Conservation (phyloP, 352 stramenopile genomes). For the Aphanomyces invadans region DNA sequence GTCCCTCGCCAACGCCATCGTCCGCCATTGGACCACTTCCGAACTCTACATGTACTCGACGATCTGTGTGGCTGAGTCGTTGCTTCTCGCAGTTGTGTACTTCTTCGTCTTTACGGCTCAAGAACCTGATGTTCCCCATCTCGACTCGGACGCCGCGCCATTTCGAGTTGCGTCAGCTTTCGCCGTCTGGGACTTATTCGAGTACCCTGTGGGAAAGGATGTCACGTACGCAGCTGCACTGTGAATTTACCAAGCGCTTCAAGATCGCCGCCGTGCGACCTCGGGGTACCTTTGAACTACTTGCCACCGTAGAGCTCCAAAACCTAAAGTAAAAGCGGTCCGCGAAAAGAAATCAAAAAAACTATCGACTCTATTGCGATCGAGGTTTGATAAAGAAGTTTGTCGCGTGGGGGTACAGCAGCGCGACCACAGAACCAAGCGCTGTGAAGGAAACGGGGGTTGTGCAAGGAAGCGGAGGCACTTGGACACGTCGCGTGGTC, state of each 20-base stretch:
- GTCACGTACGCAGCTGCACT: not conserved
- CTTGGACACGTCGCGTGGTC: too few relatives aligned
- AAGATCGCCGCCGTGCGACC: too few relatives aligned
- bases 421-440: not conserved
- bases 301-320: too few relatives aligned
- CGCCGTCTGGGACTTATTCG: constrained; percentile 3
- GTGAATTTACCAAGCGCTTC: not conserved
- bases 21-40: not conserved
- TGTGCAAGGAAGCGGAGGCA: not conserved
- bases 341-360: too few relatives aligned
- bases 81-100: not conserved
- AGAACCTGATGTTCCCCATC: not conserved
- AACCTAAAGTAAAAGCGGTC: too few relatives aligned
- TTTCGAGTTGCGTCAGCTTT: not conserved
- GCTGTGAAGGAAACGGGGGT: not conserved
- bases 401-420: too few relatives aligned
- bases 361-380: too few relatives aligned
- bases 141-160: not conserved
- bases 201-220: not conserved
- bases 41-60: constrained; percentile 5
- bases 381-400: too few relatives aligned
- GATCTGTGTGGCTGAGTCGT: not conserved
- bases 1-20: not conserved
- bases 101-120: not conserved
- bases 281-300: too few relatives aligned